A percentile compares a stretch with the other conserved stretches of the same genome.
These are phyloP conservation scores for Malassezia sp. DNA, from an alignment of 1,284 basidiomycete genomes.

Conservation along the genomic window DNA sequence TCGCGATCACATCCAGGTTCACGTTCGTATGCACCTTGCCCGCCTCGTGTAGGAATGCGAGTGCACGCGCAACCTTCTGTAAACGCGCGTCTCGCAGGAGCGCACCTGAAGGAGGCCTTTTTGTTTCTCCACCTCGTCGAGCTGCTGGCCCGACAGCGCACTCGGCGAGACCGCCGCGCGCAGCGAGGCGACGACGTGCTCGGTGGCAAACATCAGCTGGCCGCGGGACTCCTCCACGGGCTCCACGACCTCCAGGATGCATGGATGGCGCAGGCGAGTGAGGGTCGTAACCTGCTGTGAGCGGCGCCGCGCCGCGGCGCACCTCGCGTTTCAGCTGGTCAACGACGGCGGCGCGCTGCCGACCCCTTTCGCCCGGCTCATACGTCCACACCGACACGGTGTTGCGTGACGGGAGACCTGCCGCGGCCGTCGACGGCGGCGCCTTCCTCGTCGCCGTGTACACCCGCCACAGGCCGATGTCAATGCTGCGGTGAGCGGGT, in stretches of 20 bases:
- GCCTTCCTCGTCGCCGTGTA: constrained; percentile 30
- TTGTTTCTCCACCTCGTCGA: constrained; percentile 62
- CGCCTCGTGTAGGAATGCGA: constrained; percentile 82
- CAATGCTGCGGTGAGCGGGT: constrained; percentile 4
- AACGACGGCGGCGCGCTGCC: constrained; percentile 19
- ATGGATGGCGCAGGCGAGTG: constrained; percentile 78
- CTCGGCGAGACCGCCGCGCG: constrained; percentile 20
- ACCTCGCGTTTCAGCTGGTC: constrained; percentile 43
- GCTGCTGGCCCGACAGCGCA: constrained; percentile 24
- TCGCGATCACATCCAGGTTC: constrained; percentile 52
- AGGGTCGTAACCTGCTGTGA: constrained; percentile 57
- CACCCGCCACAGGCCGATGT: constrained; percentile 42
- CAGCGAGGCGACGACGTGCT: constrained; percentile 49
- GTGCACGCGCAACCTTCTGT: constrained; percentile 59
- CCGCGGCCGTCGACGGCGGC: constrained; percentile 1
- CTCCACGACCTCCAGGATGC: constrained; percentile 94
- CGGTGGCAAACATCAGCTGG: constrained; percentile 84
- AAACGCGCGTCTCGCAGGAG: neutral
- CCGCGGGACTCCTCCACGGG: constrained; percentile 80
- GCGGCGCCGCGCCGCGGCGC: too few species aligned
- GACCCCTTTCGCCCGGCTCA: constrained; percentile 21
- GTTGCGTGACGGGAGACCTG: constrained; percentile 9
- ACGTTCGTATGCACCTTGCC: constrained; percentile 85
- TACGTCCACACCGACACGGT: constrained; percentile 37
- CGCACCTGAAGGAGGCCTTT: constrained; percentile 80